phyloP scores from a whole-genome alignment of 2,329 filamentous ascomycete species.

The Raffaelea albimanens region DNA sequence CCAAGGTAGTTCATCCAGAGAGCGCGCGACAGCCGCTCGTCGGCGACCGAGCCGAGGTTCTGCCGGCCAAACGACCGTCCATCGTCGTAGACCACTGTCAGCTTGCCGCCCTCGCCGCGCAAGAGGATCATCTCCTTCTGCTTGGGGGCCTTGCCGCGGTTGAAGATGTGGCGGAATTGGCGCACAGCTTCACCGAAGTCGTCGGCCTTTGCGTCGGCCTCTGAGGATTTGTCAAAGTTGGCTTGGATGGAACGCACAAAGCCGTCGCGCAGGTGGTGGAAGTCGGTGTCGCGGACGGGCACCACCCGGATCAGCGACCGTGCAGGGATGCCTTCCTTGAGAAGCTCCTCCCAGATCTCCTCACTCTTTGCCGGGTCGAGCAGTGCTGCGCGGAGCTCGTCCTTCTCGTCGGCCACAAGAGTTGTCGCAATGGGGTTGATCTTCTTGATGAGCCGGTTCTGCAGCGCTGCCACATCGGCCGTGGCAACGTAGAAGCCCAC shows the following conservation, averaged over 20 bases:
- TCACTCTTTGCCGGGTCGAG: slow-evolving; percentile 62
- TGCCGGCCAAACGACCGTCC: slow-evolving; percentile 35
- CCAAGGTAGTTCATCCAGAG: slow-evolving; percentile 88
- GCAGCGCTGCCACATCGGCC: slow-evolving; percentile 70
- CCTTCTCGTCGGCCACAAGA: slow-evolving; percentile 73
- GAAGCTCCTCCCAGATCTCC: slow-evolving; percentile 62
- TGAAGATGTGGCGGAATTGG: slow-evolving; percentile 75
- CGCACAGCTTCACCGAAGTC: slow-evolving; percentile 65
- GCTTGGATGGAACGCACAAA: slow-evolving; percentile 79
- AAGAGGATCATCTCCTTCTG: slow-evolving; percentile 66
- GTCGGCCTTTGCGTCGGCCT: slow-evolving; percentile 24
- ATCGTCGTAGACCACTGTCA: slow-evolving; percentile 60
- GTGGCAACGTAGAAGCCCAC: slow-evolving; percentile 87
- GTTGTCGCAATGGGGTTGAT: slow-evolving; percentile 73
- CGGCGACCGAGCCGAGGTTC: slow-evolving; percentile 60
- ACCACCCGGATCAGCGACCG: slow-evolving; percentile 74
- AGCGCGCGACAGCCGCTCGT: slow-evolving; percentile 71
- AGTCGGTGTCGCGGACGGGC: slow-evolving; percentile 90
- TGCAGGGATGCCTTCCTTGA: slow-evolving; percentile 55
- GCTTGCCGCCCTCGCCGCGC: slow-evolving; percentile 53
- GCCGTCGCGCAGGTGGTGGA: slow-evolving; percentile 82
- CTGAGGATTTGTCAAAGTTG: slow-evolving; percentile 41
- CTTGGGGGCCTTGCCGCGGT: slow-evolving; percentile 71
- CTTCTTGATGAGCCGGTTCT: slow-evolving; percentile 64
- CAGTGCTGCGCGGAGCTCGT: slow-evolving; percentile 57